Percentiles rank a stretch among this genome's conserved stretches.
Evolutionary conservation across 441 rosid species (phyloP).

Genomic region (Erodium texanum): DNA sequence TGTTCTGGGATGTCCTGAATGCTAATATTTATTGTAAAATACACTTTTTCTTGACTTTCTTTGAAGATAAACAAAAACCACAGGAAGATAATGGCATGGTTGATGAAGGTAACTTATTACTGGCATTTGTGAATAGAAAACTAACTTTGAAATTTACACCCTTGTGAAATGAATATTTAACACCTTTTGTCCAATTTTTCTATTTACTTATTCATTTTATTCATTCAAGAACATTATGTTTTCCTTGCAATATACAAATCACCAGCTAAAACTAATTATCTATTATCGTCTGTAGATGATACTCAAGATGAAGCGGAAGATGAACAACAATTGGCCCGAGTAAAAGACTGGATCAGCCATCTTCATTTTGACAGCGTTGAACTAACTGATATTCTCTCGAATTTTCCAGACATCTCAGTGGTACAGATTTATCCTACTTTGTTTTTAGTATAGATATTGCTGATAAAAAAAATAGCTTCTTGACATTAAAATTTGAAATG

Average conservation of each 20-base stretch:
- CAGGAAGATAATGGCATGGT: slow-evolving; percentile 34
- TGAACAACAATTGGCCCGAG: slow-evolving; percentile 66
- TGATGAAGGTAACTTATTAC: slow-evolving; percentile 46
- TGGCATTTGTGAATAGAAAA: not conserved
- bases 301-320: slow-evolving; percentile 82
- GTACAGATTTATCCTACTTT: slow-evolving; percentile 21
- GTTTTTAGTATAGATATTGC: no score
- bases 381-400: slow-evolving; percentile 66
- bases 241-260: not conserved
- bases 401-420: slow-evolving; percentile 70
- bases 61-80: slow-evolving; percentile 46
- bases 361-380: slow-evolving; percentile 44
- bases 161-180: not conserved
- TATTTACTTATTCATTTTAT: not conserved
- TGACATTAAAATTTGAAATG: no score
- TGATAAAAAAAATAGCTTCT: no score
- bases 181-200: not conserved
- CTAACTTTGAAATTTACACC: not conserved
- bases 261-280: not conserved
- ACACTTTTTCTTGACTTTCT: not conserved
- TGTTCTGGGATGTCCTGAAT: not conserved
- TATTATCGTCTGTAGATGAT: slow-evolving; percentile 36
- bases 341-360: slow-evolving; percentile 66
- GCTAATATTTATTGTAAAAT: not conserved
- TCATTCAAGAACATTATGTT: not conserved